Conservation (phyloP, 495 filamentous ascomycete genomes). For the Podospora pseudocomata region DNA sequence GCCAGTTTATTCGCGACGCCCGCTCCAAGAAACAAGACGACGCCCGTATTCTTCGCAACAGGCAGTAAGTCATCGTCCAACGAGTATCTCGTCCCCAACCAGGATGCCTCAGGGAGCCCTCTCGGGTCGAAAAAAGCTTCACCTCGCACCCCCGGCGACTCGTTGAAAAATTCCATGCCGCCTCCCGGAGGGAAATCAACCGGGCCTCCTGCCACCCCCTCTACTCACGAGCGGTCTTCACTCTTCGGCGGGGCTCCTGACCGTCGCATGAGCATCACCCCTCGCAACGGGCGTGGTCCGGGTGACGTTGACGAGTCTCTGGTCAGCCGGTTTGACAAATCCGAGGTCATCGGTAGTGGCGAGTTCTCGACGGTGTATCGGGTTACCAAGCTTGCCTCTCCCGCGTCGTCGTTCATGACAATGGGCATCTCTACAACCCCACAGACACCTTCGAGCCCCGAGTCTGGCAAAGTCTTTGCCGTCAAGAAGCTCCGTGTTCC, state of each 20-base stretch:
- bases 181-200: slow-evolving; percentile 57
- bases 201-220: slow-evolving; percentile 71
- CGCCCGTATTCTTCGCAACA: slow-evolving; percentile 12
- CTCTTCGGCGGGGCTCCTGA: slow-evolving; percentile 45
- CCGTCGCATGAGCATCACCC: slow-evolving; percentile 46
- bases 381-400: slow-evolving; percentile 49
- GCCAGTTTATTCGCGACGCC: slow-evolving; percentile 20
- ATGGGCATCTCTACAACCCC: slow-evolving; percentile 29
- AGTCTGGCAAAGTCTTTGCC: slow-evolving; percentile 61
- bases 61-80: slow-evolving; percentile 25
- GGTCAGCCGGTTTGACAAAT: slow-evolving; percentile 67
- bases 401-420: slow-evolving; percentile 16
- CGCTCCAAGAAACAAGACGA: slow-evolving; percentile 13
- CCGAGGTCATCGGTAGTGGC: slow-evolving; percentile 74
- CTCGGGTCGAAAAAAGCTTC: slow-evolving; percentile 52
- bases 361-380: slow-evolving; percentile 92
- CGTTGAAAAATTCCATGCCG: slow-evolving; percentile 60
- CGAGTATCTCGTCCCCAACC: slow-evolving; percentile 42
- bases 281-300: slow-evolving; percentile 52
- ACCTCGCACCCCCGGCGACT: slow-evolving; percentile 77
- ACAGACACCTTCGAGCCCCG: slow-evolving; percentile 45
- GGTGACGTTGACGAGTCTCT: slow-evolving; percentile 68
- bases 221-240: slow-evolving; percentile 49
- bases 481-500: slow-evolving; percentile 90
- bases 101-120: slow-evolving; percentile 49